Base-by-base conservation (phyloP, 2,329 filamentous ascomycete species). In the Penicillium sp. region DNA sequence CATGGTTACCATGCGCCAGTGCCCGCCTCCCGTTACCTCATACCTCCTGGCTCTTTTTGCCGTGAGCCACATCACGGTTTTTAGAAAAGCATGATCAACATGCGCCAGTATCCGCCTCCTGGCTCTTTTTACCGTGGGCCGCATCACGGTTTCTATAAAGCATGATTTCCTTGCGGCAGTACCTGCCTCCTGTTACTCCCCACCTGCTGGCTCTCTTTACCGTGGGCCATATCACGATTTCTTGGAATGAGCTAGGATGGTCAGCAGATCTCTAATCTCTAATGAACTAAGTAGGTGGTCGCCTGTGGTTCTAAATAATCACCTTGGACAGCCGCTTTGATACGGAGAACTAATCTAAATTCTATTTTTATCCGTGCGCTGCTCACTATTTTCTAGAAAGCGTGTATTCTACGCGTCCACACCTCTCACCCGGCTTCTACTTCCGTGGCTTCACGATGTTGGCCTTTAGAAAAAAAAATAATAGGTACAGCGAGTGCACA, bases 401-500 rank as follows among this genome's bases (percentile, higher is more conserved):
- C 19, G 8, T 45, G 8, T 25, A 43, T 43, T 46, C 22, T 7
- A 16, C 4, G 43, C 22, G 22, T 45, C 22, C 22, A 45, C 11
- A 26, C 4, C 43, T 46, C 43, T 46, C 13, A 25, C 42, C 42
- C 2, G 19, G 10, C 42, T 46, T 46, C 43, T 46, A 28, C 43
- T 28, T 46, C 43, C 11, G 13, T 46, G 22, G 43, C 22, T 28
- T 46, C 22, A 28, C 22, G 4, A 46, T 26, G n/a, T n/a, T n/a
- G n/a, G n/a, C n/a, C 43, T 28, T 46, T 46, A 26, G 22, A 46
- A 46, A 26, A 46, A 46, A 46, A 46, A 26, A 26, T 46, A 46
- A 28, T 5, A 11, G 43, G 25, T 5, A 46, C 4, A 26, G 25
- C 22, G 22, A 46, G 22, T 28, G 25, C 22, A 16, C 13, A 7